Conservation (phyloP, 495 filamentous ascomycete species). For the Neurospora cerealis region DNA sequence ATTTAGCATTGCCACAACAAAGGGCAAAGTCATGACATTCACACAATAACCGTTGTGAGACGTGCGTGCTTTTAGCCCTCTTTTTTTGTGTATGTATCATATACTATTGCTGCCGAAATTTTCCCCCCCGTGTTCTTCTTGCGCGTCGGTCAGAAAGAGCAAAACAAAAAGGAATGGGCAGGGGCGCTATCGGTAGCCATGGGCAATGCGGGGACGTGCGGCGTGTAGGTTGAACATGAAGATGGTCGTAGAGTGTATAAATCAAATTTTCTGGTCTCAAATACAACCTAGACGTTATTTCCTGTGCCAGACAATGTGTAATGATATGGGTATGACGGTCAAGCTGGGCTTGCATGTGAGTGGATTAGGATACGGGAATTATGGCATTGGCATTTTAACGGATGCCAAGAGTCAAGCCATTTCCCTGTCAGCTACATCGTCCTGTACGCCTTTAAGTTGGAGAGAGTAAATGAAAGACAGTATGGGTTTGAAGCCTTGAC, state of each 20-base stretch:
- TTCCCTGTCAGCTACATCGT: background rate
- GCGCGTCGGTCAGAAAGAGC: conserved; percentile 24
- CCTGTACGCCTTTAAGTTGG: background rate
- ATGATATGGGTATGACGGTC: background rate
- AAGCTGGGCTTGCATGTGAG: background rate
- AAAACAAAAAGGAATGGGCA: conserved; percentile 5
- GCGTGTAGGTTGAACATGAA: conserved; percentile 7
- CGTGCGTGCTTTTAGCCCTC: conserved; percentile 12
- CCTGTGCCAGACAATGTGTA: background rate
- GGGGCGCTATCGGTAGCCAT: conserved; percentile 2
- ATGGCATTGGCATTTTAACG: background rate
- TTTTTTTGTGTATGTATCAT: conserved; percentile 31
- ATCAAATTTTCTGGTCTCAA: conserved; percentile 26
- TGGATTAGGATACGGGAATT: background rate
- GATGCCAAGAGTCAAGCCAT: background rate
- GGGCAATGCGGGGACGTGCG: background rate
- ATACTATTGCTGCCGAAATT: conserved; percentile 17
- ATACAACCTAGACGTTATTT: conserved; percentile 23
- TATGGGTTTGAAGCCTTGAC: background rate
- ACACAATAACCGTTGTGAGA: background rate
- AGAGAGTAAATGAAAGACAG: background rate
- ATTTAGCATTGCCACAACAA: conserved; percentile 5
- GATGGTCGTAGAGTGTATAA: conserved; percentile 24
- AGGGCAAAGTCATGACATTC: background rate
- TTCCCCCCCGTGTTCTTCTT: conserved; percentile 27